Percentiles rank a stretch among this genome's conserved stretches.
Evolutionary conservation across 441 rosid species (phyloP).

Genomic region (Rhodomyrtus psidioides): DNA sequence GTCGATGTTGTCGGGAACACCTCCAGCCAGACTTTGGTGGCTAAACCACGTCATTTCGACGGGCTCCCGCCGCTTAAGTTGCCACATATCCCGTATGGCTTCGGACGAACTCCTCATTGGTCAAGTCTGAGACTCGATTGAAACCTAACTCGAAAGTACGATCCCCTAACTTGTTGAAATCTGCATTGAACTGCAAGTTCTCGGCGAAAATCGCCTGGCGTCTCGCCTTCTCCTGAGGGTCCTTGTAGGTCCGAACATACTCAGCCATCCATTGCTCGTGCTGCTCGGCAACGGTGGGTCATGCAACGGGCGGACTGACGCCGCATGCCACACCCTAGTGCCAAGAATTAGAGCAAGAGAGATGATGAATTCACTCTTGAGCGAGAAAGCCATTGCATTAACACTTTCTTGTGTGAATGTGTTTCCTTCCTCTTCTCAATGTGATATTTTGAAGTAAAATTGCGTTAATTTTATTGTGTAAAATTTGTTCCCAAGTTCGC

Average conservation of each 20-base stretch:
- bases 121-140: too few species aligned
- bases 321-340: background rate
- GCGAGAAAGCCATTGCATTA: background rate
- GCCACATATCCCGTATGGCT: too few species aligned
- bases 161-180: too few species aligned
- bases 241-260: background rate
- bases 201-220: background rate
- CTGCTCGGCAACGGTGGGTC: background rate
- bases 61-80: too few species aligned
- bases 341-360: background rate
- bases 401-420: background rate
- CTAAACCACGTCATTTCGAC: too few species aligned
- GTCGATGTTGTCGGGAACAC: too few species aligned
- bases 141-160: too few species aligned
- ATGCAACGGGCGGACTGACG: background rate
- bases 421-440: background rate
- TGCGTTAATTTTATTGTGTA: background rate
- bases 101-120: too few species aligned
- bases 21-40: too few species aligned
- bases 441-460: background rate
- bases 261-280: background rate
- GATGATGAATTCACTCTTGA: background rate
- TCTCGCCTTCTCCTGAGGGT: background rate
- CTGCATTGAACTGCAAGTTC: background rate
- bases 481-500: background rate